A percentile compares a stretch with the other conserved stretches of the same genome.
phyloP scores from a whole-genome alignment of 495 filamentous ascomycete species.

The Podospora appendiculata region DNA sequence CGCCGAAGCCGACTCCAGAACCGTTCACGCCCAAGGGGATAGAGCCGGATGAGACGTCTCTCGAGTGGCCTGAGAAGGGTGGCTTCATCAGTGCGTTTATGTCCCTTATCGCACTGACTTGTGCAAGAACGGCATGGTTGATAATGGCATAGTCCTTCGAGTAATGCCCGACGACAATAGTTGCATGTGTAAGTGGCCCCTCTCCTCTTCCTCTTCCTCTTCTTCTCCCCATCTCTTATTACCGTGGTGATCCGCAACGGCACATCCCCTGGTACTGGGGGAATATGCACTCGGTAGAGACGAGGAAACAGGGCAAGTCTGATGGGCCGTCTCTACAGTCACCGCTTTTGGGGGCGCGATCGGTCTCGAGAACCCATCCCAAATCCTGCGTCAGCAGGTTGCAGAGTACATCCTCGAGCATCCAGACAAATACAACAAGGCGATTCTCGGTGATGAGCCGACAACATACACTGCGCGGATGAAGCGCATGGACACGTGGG shows the following conservation, averaged over 20 bases:
- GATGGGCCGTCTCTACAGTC: conserved; percentile 25
- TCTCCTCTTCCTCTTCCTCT: too few species aligned
- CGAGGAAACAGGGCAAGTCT: too few species aligned
- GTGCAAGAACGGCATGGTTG: background rate
- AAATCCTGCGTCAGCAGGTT: conserved; percentile 69
- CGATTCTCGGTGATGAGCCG: conserved; percentile 66
- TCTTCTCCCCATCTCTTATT: too few species aligned
- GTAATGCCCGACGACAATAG: conserved; percentile 98
- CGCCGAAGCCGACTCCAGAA: background rate
- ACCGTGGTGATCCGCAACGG: too few species aligned
- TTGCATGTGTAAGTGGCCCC: conserved; percentile 55
- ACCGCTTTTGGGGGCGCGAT: conserved; percentile 77
- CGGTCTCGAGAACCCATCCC: conserved; percentile 23
- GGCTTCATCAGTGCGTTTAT: conserved; percentile 19
- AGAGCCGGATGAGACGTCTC: conserved; percentile 26
- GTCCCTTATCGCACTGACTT: background rate
- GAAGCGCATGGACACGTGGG: conserved; percentile 74
- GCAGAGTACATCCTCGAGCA: conserved; percentile 72
- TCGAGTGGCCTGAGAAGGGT: conserved; percentile 23
- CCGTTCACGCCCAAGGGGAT: conserved; percentile 22
- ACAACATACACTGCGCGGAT: conserved; percentile 83
- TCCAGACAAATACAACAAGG: conserved; percentile 61
- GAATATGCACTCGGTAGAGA: too few species aligned
- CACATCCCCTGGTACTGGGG: too few species aligned
- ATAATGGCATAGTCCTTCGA: conserved; percentile 53